A percentile compares a stretch with the other conserved stretches of the same genome.
Conservation (phyloP, 139 green algal species). For the Diplosphaera chodatii region DNA sequence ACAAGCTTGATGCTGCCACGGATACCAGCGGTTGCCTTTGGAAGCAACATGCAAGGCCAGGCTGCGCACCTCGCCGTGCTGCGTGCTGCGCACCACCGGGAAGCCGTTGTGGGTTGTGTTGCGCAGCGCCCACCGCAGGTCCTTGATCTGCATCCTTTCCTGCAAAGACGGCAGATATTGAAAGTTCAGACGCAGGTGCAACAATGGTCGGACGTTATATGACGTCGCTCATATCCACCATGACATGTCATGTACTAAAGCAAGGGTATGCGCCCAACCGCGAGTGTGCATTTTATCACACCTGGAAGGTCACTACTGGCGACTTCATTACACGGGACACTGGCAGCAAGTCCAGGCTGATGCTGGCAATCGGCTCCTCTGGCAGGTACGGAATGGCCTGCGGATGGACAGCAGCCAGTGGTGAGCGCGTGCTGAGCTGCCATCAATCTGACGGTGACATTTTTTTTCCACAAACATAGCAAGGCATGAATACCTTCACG, state of each 20-base stretch:
- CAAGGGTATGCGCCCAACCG: no score
- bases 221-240: no score
- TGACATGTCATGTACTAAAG: no score
- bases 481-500: slow-evolving; percentile 11
- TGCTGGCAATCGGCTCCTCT: slow-evolving; percentile 13
- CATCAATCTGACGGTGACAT: no score
- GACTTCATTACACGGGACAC: slow-evolving; percentile 52
- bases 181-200: no score
- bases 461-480: neutral
- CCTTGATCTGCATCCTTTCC: slow-evolving; percentile 38
- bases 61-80: slow-evolving; percentile 17
- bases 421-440: no score
- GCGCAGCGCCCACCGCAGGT: slow-evolving; percentile 48
- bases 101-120: slow-evolving; percentile 58
- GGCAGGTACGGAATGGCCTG: slow-evolving; percentile 63
- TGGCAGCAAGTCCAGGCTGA: slow-evolving; percentile 55
- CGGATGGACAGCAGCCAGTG: no score
- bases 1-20: no score
- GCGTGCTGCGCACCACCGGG: slow-evolving; percentile 48
- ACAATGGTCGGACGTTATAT: neutral
- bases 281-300: no score
- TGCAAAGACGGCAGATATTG: neutral
- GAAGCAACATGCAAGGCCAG: no score
- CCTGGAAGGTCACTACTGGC: slow-evolving; percentile 57
- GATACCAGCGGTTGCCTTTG: no score